These are phyloP conservation scores for Fusarium sp. DNA, from an alignment of 2,329 filamentous ascomycete genomes.

Conservation along the genomic window DNA sequence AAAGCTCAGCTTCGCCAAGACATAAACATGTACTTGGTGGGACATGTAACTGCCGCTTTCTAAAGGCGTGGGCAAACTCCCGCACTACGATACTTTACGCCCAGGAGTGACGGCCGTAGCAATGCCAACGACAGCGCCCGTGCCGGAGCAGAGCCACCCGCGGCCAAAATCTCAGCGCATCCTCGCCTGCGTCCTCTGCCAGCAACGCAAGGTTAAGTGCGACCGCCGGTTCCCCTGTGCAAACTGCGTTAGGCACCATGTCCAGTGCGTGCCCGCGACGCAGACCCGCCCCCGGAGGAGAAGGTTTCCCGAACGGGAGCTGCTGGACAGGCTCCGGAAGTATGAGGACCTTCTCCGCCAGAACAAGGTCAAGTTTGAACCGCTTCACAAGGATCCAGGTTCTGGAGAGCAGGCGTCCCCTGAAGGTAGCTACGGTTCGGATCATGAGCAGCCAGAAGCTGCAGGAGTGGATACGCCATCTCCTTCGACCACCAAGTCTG, in stretches of 20 bases:
- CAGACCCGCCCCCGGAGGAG: slow-evolving; percentile 49
- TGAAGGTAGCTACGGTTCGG: slow-evolving; percentile 4
- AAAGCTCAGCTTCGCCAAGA: background rate
- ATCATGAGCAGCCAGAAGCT: slow-evolving; percentile 16
- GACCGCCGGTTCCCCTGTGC: slow-evolving; percentile 69
- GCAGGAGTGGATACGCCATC: background rate
- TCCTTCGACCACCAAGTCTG: slow-evolving; percentile 8
- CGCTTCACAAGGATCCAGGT: slow-evolving; percentile 45
- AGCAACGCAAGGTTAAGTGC: slow-evolving; percentile 74
- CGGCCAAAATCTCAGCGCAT: slow-evolving; percentile 45
- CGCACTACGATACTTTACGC: background rate
- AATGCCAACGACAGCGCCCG: slow-evolving; percentile 9
- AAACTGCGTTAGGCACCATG: slow-evolving; percentile 60
- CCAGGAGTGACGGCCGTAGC: background rate
- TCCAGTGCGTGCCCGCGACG: slow-evolving; percentile 59
- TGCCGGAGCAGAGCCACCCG: background rate
- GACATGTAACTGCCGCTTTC: background rate
- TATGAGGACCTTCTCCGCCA: slow-evolving; percentile 69
- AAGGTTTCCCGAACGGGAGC: slow-evolving; percentile 67
- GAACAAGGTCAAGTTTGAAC: slow-evolving; percentile 67
- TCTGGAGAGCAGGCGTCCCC: background rate
- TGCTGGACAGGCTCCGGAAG: slow-evolving; percentile 66
- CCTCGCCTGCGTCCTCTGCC: slow-evolving; percentile 68
- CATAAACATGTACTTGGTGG: background rate
- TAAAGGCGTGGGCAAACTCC: background rate